A percentile compares a stretch with the other conserved stretches of the same genome.
phyloP scores from a whole-genome alignment of 352 stramenopile species.

The Globisporangium megalacanthum region DNA sequence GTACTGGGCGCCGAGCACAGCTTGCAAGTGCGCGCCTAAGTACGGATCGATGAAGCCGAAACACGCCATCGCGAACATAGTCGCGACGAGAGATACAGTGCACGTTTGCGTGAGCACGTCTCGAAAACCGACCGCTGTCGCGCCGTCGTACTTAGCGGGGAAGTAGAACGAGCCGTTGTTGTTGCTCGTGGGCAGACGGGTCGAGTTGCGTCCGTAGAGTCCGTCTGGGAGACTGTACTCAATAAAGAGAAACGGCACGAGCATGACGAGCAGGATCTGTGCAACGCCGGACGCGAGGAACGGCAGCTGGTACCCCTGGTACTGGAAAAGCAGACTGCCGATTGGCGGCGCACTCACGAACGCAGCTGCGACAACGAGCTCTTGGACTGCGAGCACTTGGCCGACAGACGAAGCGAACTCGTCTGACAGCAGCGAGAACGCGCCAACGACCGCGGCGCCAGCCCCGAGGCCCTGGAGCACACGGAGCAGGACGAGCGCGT shows the following conservation, averaged over 20 bases:
- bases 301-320: constrained; percentile 45
- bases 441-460: constrained; percentile 55
- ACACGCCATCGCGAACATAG: constrained; percentile 54
- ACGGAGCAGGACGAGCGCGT: constrained; percentile 40
- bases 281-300: constrained; percentile 54
- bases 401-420: constrained; percentile 48
- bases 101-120: constrained; percentile 58
- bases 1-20: constrained; percentile 50
- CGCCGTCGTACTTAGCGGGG: constrained; percentile 9
- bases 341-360: constrained; percentile 58
- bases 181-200: constrained; percentile 6
- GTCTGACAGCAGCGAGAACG: constrained; percentile 62
- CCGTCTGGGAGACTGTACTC: constrained; percentile 69
- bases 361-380: constrained; percentile 59
- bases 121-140: constrained; percentile 22
- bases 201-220: constrained; percentile 23
- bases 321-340: constrained; percentile 51
- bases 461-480: constrained; percentile 57
- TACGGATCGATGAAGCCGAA: constrained; percentile 75
- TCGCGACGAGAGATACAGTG: constrained; percentile 37
- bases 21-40: constrained; percentile 53
- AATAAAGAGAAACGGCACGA: constrained; percentile 68
- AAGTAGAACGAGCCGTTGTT: constrained; percentile 21
- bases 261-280: constrained; percentile 56
- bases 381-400: constrained; percentile 52